phyloP scores from a whole-genome alignment of 2,329 filamentous ascomycete species.

The Albifimbria verrucaria region DNA sequence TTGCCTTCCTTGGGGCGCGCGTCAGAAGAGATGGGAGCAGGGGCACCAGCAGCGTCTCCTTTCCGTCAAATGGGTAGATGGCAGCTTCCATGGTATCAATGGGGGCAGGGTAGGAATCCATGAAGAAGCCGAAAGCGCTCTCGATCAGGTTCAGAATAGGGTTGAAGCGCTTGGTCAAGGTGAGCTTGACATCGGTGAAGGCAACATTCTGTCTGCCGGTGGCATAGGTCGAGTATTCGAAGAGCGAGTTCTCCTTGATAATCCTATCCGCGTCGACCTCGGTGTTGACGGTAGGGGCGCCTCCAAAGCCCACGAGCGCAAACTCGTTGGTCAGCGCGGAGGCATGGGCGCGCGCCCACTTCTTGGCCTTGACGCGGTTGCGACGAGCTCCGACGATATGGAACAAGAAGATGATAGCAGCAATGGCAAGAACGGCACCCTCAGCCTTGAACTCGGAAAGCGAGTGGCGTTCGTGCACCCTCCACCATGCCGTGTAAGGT shows the following conservation, averaged over 20 bases:
- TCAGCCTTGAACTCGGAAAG: constrained; percentile 84
- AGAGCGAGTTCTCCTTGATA: constrained; percentile 82
- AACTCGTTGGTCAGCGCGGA: constrained; percentile 76
- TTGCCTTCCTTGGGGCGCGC: constrained; percentile 52
- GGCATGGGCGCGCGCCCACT: constrained; percentile 75
- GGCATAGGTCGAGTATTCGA: constrained; percentile 83
- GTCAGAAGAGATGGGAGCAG: constrained; percentile 55
- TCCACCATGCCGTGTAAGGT: constrained; percentile 95
- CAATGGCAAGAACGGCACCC: constrained; percentile 72
- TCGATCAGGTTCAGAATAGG: constrained; percentile 64
- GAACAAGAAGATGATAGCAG: constrained; percentile 70
- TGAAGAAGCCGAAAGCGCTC: constrained; percentile 67
- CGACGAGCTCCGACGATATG: constrained; percentile 77
- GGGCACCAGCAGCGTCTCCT: constrained; percentile 76
- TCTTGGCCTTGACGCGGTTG: constrained; percentile 76
- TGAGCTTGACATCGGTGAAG: constrained; percentile 82
- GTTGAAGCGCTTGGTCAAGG: constrained; percentile 83
- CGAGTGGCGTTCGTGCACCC: constrained; percentile 86
- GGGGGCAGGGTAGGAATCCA: constrained; percentile 70
- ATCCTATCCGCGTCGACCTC: constrained; percentile 40
- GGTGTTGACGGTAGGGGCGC: constrained; percentile 47
- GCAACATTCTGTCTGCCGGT: constrained; percentile 91
- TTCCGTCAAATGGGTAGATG: constrained; percentile 88
- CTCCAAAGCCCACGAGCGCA: constrained; percentile 77
- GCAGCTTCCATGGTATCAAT: constrained; percentile 72